These are phyloP conservation scores for Lantana camara DNA, from an alignment of 257 asterid genomes.

Conservation along the genomic window DNA sequence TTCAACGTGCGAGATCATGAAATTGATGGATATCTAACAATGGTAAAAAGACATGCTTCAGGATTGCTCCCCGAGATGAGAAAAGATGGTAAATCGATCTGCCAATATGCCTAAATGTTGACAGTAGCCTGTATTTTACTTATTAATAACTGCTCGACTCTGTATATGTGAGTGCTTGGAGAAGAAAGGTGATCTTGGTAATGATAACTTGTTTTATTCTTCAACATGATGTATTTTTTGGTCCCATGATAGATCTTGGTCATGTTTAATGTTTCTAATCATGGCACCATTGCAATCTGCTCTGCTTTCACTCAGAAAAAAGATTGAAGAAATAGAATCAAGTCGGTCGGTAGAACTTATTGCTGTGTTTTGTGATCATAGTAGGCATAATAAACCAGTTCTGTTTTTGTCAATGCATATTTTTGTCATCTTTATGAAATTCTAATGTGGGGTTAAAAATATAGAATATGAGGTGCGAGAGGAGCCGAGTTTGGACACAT, in stretches of 20 bases:
- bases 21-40: constrained; percentile 77
- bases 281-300: background rate
- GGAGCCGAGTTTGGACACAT: constrained; percentile 67
- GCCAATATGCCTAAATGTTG: background rate
- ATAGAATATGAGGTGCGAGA: constrained; percentile 90
- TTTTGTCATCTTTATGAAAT: constrained; percentile 15
- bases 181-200: background rate
- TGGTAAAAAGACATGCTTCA: constrained; percentile 75
- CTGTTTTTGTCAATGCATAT: background rate
- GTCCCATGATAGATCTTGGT: background rate
- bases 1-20: constrained; percentile 83
- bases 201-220: too few species aligned
- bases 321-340: background rate
- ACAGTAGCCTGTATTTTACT: background rate
- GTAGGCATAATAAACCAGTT: background rate
- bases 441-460: constrained; percentile 28
- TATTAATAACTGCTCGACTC: background rate
- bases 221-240: background rate
- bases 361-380: background rate
- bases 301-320: background rate
- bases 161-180: background rate
- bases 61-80: constrained; percentile 92
- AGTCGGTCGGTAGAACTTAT: too few species aligned
- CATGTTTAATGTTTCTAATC: background rate
- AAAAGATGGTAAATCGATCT: constrained; percentile 88